Evolutionary conservation across 2,329 filamentous ascomycete genomes (phyloP).

Genomic region (Fusarium nygamai): DNA sequence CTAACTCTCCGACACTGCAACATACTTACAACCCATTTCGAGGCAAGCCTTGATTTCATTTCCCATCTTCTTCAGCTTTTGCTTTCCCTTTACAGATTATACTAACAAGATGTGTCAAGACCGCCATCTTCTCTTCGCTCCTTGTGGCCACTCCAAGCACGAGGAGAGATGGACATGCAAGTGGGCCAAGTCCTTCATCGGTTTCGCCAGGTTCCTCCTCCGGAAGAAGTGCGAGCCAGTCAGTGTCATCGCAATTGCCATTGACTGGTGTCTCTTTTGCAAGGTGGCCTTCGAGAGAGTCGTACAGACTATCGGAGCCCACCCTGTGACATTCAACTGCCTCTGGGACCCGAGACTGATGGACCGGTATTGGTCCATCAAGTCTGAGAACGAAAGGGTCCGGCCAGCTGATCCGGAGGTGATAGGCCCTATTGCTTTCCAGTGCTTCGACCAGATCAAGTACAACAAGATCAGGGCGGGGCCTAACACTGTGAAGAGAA

Average conservation of each 20-base stretch:
- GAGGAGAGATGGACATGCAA: background rate
- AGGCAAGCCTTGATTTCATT: background rate
- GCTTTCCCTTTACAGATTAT: background rate
- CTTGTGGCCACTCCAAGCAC: background rate
- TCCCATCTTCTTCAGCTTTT: background rate
- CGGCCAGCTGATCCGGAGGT: background rate
- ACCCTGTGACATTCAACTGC: background rate
- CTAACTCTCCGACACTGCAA: background rate
- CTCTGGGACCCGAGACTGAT: slow-evolving; percentile 8
- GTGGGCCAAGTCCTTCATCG: background rate
- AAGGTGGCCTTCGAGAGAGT: background rate
- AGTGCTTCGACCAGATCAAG: background rate
- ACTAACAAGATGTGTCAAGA: slow-evolving; percentile 3
- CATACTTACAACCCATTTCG: background rate
- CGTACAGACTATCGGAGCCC: background rate
- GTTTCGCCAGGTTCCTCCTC: background rate
- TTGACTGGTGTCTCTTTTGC: slow-evolving; percentile 10
- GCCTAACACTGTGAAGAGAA: background rate
- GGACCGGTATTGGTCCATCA: slow-evolving; percentile 9
- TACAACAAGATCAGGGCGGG: background rate
- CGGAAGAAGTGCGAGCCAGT: background rate
- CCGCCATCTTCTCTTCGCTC: background rate
- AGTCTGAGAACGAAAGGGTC: background rate
- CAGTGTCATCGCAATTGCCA: background rate
- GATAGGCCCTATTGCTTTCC: background rate